These are phyloP conservation scores for Paraglomus brasilianum DNA, from an alignment of 192 early-diverging fungal genomes.

Conservation along the genomic window DNA sequence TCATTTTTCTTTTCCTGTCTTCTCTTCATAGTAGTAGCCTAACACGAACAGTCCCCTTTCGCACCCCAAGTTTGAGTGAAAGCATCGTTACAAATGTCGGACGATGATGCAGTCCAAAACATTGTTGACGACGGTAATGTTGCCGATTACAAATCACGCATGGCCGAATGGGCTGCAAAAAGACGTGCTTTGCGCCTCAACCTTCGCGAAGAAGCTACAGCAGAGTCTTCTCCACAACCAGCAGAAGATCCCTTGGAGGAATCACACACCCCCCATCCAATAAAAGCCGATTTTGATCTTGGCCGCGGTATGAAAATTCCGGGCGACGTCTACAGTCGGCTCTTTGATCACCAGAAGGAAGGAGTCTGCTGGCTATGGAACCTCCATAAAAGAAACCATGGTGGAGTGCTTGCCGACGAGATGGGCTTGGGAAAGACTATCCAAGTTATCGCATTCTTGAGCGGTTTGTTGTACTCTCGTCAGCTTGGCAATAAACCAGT, in stretches of 20 bases:
- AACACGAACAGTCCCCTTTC: too few species aligned
- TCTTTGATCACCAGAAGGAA: constrained; percentile 92
- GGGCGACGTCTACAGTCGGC: constrained; percentile 71
- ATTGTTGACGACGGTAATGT: constrained; percentile 47
- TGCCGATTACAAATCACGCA: constrained; percentile 49
- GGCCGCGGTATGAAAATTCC: constrained; percentile 63
- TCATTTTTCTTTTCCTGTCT: too few species aligned
- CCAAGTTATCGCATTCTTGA: constrained; percentile 83
- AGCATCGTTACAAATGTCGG: too few species aligned
- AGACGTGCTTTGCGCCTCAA: constrained; percentile 43
- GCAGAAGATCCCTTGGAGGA: constrained; percentile 45
- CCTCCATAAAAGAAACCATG: constrained; percentile 79
- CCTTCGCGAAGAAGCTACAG: constrained; percentile 24
- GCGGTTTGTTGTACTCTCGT: constrained; percentile 71
- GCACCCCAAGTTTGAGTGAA: too few species aligned
- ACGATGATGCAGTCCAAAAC: neutral
- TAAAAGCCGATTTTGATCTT: constrained; percentile 51
- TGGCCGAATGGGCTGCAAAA: constrained; percentile 52
- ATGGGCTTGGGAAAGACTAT: constrained; percentile 97
- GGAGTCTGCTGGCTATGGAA: constrained; percentile 87
- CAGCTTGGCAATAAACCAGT: constrained; percentile 34
- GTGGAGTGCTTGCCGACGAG: constrained; percentile 93
- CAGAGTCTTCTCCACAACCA: constrained; percentile 30
- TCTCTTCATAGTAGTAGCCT: too few species aligned
- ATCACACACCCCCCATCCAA: constrained; percentile 50